Evolutionary conservation across 192 early-diverging fungal species (phyloP).

Genomic region (Linnemannia schmuckeri): DNA sequence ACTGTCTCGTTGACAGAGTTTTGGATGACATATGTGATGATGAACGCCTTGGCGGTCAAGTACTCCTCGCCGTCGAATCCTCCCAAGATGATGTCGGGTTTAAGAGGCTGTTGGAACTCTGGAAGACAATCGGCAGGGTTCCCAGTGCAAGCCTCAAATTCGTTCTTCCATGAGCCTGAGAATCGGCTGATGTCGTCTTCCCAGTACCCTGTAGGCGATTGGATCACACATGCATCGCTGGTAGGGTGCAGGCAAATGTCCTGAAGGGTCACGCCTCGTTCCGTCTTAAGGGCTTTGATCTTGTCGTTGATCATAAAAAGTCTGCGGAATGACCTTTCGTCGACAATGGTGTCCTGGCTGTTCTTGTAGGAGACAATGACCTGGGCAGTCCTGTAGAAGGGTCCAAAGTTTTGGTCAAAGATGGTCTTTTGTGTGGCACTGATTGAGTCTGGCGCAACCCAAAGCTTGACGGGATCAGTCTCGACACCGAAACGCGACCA

Average conservation of each 20-base stretch:
- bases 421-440: conserved; percentile 66
- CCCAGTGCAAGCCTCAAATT: conserved; percentile 60
- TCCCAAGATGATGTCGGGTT: conserved; percentile 71
- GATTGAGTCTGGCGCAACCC: conserved; percentile 71
- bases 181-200: conserved; percentile 63
- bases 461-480: conserved; percentile 69
- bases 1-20: conserved; percentile 62
- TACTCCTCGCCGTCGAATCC: conserved; percentile 61
- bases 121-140: conserved; percentile 69
- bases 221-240: conserved; percentile 70
- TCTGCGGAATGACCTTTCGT: conserved; percentile 54
- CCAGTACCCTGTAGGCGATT: conserved; percentile 78
- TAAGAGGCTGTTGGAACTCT: conserved; percentile 72
- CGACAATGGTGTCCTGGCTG: conserved; percentile 52
- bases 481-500: conserved; percentile 69
- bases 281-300: conserved; percentile 55
- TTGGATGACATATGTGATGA: conserved; percentile 70
- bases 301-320: conserved; percentile 66
- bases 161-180: conserved; percentile 55
- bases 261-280: conserved; percentile 57
- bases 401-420: conserved; percentile 73
- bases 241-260: conserved; percentile 73
- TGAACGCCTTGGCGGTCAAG: conserved; percentile 62
- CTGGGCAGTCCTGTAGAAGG: conserved; percentile 77
- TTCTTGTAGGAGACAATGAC: conserved; percentile 64